These are phyloP conservation scores for Cystoisospora suis DNA, from an alignment of 169 alveolate species.

Conservation along the genomic window DNA sequence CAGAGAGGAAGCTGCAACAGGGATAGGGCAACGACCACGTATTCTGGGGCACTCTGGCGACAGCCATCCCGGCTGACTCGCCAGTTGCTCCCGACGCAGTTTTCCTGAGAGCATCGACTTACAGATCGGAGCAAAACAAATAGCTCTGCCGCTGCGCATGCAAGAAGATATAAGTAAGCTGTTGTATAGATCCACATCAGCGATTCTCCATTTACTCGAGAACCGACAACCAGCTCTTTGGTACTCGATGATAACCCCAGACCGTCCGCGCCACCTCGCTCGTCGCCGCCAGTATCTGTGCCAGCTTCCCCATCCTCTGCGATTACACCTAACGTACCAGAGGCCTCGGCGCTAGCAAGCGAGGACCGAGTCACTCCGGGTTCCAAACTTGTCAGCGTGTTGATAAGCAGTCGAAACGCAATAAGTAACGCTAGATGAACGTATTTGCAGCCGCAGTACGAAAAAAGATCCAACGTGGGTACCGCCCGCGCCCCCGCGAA, in stretches of 20 bases:
- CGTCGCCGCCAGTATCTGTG: background rate
- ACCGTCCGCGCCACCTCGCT: background rate
- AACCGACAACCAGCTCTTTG: too few species aligned
- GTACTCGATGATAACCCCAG: too few species aligned
- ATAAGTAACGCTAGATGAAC: conserved; percentile 28
- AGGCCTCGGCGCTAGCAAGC: background rate
- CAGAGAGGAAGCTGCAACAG: conserved; percentile 26
- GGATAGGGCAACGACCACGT: background rate
- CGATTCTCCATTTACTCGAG: background rate
- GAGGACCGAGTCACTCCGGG: too few species aligned
- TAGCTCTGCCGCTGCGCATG: conserved; percentile 47
- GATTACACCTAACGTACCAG: background rate
- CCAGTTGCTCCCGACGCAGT: background rate
- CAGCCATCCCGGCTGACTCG: conserved; percentile 8
- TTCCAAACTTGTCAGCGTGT: conserved; percentile 17
- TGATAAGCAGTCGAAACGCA: conserved; percentile 17
- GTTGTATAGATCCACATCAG: background rate
- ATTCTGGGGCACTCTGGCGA: conserved; percentile 12
- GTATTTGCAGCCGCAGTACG: conserved; percentile 58
- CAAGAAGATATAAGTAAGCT: background rate
- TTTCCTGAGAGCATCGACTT: background rate
- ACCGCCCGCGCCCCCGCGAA: conserved; percentile 32
- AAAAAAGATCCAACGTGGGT: conserved; percentile 27
- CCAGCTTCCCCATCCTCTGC: background rate
- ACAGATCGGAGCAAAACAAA: background rate